Base-by-base conservation (phyloP, 495 filamentous ascomycete genomes). In the Xylaria telfairii region DNA sequence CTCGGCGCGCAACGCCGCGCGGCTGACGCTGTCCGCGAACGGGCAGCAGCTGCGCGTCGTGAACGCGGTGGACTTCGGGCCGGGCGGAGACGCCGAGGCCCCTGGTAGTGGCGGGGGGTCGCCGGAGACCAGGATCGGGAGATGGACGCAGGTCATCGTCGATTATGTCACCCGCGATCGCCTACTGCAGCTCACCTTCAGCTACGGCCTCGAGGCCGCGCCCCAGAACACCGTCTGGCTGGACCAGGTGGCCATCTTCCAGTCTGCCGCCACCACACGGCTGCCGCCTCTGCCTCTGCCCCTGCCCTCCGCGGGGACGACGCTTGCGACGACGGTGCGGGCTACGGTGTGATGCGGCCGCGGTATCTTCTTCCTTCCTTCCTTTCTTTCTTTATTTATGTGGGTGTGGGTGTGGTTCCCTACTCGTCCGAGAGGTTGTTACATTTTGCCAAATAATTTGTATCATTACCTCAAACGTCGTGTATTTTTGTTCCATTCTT, bases 21-120 rank as follows among this genome's bases (percentile, higher is more conserved):
- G 72, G 30, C 24, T 77, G 3, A 47, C 57, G 28, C 53, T 77
- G 24, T 68, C 60, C 46, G 72, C 76, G 9, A 77, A 77, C 66
- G 67, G 71, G 24, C 59, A 56, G 24, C 65, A 53, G n/a, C 68
- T 69, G 10, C 42, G 53, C 42, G 32, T 28, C 44, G 10, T 69
- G 3, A 53, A 56, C 68, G 46, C 73, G 42, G 41, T 71, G 67
- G 53, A 70, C 9, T 70, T 56, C 49, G 68, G 68, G 12, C 67
- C 67, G 7, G 67, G 67, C 17, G 34, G 34, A 21, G 44, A 49
- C 28, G 2, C 30, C 24, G 21, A 49, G 0, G 2, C 24, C n/a
- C n/a, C n/a, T n/a, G n/a, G n/a, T n/a, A n/a, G n/a, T n/a, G n/a
- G n/a, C n/a, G n/a, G n/a, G n/a, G n/a, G n/a, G n/a, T n/a, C n/a